These are phyloP conservation scores for Ogataea corticis DNA, from an alignment of 805 yeast species.

Conservation along the genomic window DNA sequence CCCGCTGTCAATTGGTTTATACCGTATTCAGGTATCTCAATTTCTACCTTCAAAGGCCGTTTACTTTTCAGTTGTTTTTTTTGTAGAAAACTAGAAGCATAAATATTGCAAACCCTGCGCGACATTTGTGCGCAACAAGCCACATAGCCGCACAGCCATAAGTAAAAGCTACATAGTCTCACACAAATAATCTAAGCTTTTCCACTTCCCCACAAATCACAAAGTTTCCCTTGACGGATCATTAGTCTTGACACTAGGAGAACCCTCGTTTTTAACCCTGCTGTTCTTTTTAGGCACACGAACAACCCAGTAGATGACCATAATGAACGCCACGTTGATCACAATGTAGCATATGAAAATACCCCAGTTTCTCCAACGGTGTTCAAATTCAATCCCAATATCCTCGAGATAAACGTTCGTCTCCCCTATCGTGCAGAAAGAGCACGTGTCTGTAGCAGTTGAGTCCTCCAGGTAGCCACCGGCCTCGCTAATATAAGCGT, in stretches of 20 bases:
- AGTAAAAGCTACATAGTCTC: no score
- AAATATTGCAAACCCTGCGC: not conserved
- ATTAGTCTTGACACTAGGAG: no score
- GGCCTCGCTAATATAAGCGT: conserved; percentile 49
- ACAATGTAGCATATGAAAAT: conserved; percentile 53
- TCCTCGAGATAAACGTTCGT: conserved; percentile 48
- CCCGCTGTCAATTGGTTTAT: not conserved
- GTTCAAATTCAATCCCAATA: conserved; percentile 41
- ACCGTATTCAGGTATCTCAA: no score
- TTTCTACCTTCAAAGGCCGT: not conserved
- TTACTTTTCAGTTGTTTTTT: not conserved
- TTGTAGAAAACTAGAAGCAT: not conserved
- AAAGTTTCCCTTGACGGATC: no score
- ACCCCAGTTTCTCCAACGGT: conserved; percentile 69
- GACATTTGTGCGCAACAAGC: not conserved
- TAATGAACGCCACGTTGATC: conserved; percentile 41
- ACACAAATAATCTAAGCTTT: no score
- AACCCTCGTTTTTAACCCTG: no score
- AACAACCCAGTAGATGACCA: conserved; percentile 1
- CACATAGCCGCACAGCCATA: not conserved
- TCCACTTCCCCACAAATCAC: no score
- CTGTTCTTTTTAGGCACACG: conserved; percentile 2
- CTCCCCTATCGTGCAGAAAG: conserved; percentile 44
- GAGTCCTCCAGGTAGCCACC: conserved; percentile 62
- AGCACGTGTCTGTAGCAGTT: conserved; percentile 46